Base-by-base conservation (phyloP, 371 early-diverging fungal genomes). In the Dichotomocladium elegans region DNA sequence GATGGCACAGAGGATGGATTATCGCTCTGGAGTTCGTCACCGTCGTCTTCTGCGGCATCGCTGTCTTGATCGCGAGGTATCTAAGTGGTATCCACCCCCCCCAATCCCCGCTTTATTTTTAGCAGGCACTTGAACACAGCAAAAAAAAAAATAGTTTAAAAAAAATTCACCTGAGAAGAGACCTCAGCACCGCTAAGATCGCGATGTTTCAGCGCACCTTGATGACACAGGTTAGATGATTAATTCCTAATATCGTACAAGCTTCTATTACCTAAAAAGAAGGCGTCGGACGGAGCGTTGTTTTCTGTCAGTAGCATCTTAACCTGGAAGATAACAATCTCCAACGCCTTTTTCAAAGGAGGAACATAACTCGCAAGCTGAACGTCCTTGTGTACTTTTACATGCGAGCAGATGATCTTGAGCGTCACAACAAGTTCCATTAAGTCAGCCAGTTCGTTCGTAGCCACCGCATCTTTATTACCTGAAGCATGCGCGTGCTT, bases 331-430 rank as follows among this genome's bases (percentile, higher is more conserved):
- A 93, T 68, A 7, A 93, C 77, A 30, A 64, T 77, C 63, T 93
- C 93, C 53, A 93, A 64, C 11, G 82, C 79, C 45, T 83, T 83
- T 51, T 85, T 86, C 41, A 86, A 69, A 3, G 79, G 70, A 10
- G 93, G 93, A 0, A 93, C 91, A 58, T 79, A 76, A 0, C 77
- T 60, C 24, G 87, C 68, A 25, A 91, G 57, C 21, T 57, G 43
- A 0, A 77, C 65, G 53, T 91, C 90, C 52, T 81, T 83, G 5
- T 74, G 61, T 2, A 81, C 86, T 60, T 93, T 93, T 29, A 85
- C 87, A 61, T 91, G 90, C 15, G 84, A 83, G 50, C 93, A 93
- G 22, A 93, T 83, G 45, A 71, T 83, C 82, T 86, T 69, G n/a
- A n/a, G n/a, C n/a, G n/a, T n/a, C n/a, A n/a, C n/a, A n/a, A n/a